Evolutionary conservation across 306 rosid genomes (phyloP), one percentile per base, ranked within the genome.

Genomic region (Abrus precatorius): DNA sequence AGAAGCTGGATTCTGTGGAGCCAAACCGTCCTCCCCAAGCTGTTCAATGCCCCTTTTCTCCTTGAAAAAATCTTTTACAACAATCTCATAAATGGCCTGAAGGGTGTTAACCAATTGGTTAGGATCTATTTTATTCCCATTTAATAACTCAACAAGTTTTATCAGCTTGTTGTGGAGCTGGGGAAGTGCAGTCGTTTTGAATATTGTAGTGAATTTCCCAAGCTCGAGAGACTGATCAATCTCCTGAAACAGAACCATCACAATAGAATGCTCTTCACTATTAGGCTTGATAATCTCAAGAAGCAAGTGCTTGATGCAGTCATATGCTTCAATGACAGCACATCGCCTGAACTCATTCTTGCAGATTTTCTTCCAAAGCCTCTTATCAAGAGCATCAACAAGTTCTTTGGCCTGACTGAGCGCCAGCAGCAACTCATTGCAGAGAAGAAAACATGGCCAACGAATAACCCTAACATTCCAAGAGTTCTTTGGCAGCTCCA

Each of bases 341-440:
- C 98, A 94, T 0, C 97, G 94, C 84, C 98, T 88, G 84, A 87
- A 94, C 85, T 94, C 98, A 74, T 83, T 90, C 91, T 88, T 94
- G 93, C 97, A 85, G 78, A 94, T 90, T 90, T 91, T 94, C 43
- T 78, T 83, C 91, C 86, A 88, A 41, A 94, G 92, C 97, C 91
- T 84, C 87, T 82, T 90, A 77, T 94, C 98, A 41, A 89, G 82
- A 68, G 88, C 97, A 75, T 94, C 92, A 48, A 87, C 90, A 5
- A 94, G 88, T 79, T 91, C 98, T 85, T 88, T 94, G 82, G 93
- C 98, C 87, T 94, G 95, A 79, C 98, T 92, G 72, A 94, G 98
- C 3, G 98, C 97, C 83, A 94, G 90, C 80, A 92, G 80, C 56
- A 94, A 87, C 88, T 94, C 98, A 55, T 94, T 94, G 94, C 98